Conservation (phyloP, 1,284 basidiomycete genomes). For the Xanthoconium separans region DNA sequence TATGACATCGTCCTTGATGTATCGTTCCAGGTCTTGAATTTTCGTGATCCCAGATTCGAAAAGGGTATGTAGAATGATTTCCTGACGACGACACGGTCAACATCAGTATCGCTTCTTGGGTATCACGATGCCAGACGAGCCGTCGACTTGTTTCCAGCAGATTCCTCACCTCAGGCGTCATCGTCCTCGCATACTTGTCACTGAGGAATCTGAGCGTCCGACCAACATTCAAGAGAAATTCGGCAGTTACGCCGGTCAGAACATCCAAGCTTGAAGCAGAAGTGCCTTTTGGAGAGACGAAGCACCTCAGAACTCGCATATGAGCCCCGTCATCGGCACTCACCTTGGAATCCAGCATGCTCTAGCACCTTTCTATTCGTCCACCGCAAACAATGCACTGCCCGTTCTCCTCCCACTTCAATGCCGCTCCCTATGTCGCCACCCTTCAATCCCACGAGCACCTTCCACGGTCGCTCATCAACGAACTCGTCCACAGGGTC, state of each 20-base stretch:
- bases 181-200: conserved; percentile 77
- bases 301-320: conserved; percentile 7
- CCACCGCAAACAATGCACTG: conserved; percentile 67
- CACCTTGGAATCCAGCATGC: conserved; percentile 89
- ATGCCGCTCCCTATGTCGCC: conserved; percentile 19
- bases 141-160: conserved; percentile 1
- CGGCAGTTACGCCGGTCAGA: conserved; percentile 74
- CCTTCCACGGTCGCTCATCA: conserved; percentile 50
- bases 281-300: conserved; percentile 42
- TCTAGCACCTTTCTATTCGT: conserved; percentile 74
- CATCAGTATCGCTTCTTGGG: conserved; percentile 4
- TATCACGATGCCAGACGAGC: conserved; percentile 1
- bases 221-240: conserved; percentile 86
- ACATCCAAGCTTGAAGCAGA: conserved; percentile 76
- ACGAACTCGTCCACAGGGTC: conserved; percentile 44
- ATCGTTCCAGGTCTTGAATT: conserved; percentile 77
- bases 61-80: conserved; percentile 88
- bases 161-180: conserved; percentile 75
- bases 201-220: conserved; percentile 78
- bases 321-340: conserved; percentile 21
- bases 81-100: conserved; percentile 44
- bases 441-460: conserved; percentile 24
- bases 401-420: conserved; percentile 50
- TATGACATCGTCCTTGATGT: conserved; percentile 88
- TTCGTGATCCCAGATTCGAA: conserved; percentile 83